These are phyloP conservation scores for Escovopsis weberi DNA, from an alignment of 2,329 filamentous ascomycete genomes.

Conservation along the genomic window DNA sequence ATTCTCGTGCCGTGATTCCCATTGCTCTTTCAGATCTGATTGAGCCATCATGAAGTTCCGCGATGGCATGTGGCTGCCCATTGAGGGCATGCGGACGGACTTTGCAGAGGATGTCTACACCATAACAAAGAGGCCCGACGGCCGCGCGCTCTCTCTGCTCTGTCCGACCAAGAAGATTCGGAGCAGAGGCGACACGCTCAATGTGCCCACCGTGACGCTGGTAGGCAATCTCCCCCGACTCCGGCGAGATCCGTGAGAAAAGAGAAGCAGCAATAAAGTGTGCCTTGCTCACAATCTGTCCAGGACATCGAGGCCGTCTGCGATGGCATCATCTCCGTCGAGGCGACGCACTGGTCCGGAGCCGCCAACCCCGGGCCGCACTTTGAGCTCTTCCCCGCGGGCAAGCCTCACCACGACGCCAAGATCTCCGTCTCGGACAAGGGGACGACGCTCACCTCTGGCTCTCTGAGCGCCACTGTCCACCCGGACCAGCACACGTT, in stretches of 20 bases:
- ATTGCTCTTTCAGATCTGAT: not conserved
- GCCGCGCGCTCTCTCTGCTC: slow-evolving; percentile 35
- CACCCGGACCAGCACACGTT: slow-evolving; percentile 22
- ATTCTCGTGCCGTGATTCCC: not conserved
- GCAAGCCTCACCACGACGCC: slow-evolving; percentile 16
- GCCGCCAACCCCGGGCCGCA: slow-evolving; percentile 22
- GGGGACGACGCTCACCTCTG: slow-evolving; percentile 21
- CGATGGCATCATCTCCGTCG: slow-evolving; percentile 26
- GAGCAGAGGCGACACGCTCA: slow-evolving; percentile 39
- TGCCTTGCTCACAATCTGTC: not conserved
- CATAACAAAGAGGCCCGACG: slow-evolving; percentile 28
- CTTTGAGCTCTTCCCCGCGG: slow-evolving; percentile 24
- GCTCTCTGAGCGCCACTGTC: slow-evolving; percentile 21
- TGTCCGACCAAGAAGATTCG: slow-evolving; percentile 41
- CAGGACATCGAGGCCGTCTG: slow-evolving; percentile 19
- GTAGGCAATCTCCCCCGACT: not conserved
- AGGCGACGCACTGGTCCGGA: slow-evolving; percentile 25
- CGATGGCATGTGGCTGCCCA: slow-evolving; percentile 45
- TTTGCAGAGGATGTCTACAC: slow-evolving; percentile 51
- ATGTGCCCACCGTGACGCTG: slow-evolving; percentile 36
- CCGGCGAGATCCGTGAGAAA: too few species aligned
- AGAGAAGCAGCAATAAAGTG: too few species aligned
- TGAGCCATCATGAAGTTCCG: slow-evolving; percentile 17
- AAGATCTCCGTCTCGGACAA: slow-evolving; percentile 17
- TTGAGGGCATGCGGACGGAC: slow-evolving; percentile 43